Base-by-base conservation (phyloP, 2,329 filamentous ascomycete species). In the Aspergillus puulaauensis region DNA sequence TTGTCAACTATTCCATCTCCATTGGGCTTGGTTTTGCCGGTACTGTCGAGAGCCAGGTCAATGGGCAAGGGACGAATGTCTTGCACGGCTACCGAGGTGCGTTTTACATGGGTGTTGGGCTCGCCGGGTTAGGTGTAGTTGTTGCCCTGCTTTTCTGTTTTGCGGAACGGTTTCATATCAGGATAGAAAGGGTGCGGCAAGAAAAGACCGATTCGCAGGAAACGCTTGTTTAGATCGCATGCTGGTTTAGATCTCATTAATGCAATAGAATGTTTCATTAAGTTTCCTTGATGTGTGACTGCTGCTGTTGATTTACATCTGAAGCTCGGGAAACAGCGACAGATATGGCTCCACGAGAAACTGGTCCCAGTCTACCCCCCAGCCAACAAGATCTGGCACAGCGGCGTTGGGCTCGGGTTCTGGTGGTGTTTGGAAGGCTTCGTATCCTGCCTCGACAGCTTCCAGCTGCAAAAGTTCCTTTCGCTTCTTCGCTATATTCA, bases 291-390 rank as follows among this genome's bases (percentile, higher is more conserved):
- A 1, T 11, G 9, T 31, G 27, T 11, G 9, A 11, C 27, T 31
- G 8, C 9, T 11, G 27, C 9, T 11, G 23, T 24, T 7, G 1
- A 24, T 24, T 24, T 24, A 24, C 23, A 31, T 31, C 52, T 61
- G 54, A 9, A 65, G 3, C 6, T 67, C 69, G 35, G 56, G 46
- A 40, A 70, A 35, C 52, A 70, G 65, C 0, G 66, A 62, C 5
- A 70, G 8, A 62, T 69, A 71, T 51, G 69, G 69, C 40, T 71
- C 70, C 4, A 70, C 56, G 23, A 71, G 60, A 19, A 71, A 66
- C n/a, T 71, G 68, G 39, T 72, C 68, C 70, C 67, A 71, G 49
- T 69, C 62, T 17, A 62, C 1, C 5, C 19, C 60, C 68, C 68
- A 70, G 8, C 27, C 23, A 5, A n/a, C 50, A 4, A 68, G 58